These are phyloP conservation scores for Eucalyptus pauciflora DNA, from an alignment of 345 rosid species.

Conservation along the genomic window DNA sequence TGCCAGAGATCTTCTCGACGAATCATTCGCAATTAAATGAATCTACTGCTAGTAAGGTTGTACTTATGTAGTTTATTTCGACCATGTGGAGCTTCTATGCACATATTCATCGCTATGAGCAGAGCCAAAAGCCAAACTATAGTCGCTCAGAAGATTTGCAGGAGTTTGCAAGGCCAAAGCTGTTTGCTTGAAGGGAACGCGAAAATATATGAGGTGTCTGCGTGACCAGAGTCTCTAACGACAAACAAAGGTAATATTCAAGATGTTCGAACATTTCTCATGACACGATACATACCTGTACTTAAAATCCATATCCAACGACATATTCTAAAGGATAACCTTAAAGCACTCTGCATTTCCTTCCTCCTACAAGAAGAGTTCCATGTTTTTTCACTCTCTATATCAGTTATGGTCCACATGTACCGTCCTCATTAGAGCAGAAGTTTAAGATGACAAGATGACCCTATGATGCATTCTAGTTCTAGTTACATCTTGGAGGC, in stretches of 20 bases:
- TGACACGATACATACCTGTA: accelerated
- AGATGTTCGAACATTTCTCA: not conserved
- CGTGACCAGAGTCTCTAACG: not conserved
- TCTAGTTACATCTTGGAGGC: not conserved
- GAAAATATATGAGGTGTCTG: accelerated
- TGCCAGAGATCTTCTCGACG: not conserved
- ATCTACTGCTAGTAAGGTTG: not conserved
- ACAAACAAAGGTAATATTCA: not conserved
- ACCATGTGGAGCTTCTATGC: not conserved
- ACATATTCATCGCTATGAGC: not conserved
- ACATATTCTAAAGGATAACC: not conserved
- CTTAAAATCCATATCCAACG: not conserved
- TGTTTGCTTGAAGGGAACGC: not conserved
- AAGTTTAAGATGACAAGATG: not conserved
- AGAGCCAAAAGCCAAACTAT: not conserved
- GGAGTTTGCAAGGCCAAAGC: not conserved
- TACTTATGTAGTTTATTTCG: not conserved
- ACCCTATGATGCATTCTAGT: not conserved
- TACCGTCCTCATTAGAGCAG: not conserved
- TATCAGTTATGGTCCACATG: not conserved
- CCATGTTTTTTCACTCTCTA: not conserved
- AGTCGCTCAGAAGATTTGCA: not conserved
- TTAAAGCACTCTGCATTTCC: not conserved
- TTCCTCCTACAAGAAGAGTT: not conserved
- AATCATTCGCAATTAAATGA: not conserved